These are phyloP conservation scores for Hygrocybe coccinea DNA, from an alignment of 768 basidiomycete species.

Conservation along the genomic window DNA sequence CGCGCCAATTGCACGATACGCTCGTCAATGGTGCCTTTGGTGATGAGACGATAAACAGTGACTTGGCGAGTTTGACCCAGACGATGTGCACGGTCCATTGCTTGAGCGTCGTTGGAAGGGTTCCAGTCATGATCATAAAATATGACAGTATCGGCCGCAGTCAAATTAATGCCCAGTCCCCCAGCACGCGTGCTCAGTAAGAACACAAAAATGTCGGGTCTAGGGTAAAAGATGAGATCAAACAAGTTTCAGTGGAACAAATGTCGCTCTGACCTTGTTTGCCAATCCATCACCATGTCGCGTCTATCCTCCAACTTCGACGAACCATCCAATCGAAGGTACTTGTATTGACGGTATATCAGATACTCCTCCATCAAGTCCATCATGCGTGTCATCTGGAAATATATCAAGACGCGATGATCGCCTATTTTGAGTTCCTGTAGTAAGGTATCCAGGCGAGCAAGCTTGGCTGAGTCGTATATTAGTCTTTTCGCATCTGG, in stretches of 20 bases:
- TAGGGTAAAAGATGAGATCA: conserved; percentile 22
- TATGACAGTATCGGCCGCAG: conserved; percentile 91
- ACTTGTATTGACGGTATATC: conserved; percentile 94
- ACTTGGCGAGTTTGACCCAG: conserved; percentile 96
- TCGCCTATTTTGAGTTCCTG: conserved; percentile 89
- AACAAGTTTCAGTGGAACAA: conserved; percentile 5
- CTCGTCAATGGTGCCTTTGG: conserved; percentile 92
- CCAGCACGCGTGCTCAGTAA: conserved; percentile 91
- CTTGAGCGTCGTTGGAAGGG: conserved; percentile 95
- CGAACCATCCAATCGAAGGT: conserved; percentile 86
- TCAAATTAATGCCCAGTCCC: conserved; percentile 93
- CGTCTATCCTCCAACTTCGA: conserved; percentile 93
- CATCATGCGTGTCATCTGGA: conserved; percentile 99
- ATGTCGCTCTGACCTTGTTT: conserved; percentile 62
- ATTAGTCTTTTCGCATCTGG: conserved; percentile 93
- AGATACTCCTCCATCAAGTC: conserved; percentile 98
- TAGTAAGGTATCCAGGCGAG: conserved; percentile 81
- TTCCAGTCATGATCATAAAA: conserved; percentile 98
- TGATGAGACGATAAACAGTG: conserved; percentile 92
- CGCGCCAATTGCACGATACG: conserved; percentile 94
- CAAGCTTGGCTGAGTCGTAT: conserved; percentile 94
- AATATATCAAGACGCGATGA: conserved; percentile 92
- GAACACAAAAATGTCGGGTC: conserved; percentile 86
- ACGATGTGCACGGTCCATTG: conserved; percentile 97
- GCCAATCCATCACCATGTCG: conserved; percentile 99